A percentile compares a stretch with the other conserved stretches of the same genome.
Evolutionary conservation across 257 asterid species (phyloP).

Genomic region (Fraxinus pennsylvanica): DNA sequence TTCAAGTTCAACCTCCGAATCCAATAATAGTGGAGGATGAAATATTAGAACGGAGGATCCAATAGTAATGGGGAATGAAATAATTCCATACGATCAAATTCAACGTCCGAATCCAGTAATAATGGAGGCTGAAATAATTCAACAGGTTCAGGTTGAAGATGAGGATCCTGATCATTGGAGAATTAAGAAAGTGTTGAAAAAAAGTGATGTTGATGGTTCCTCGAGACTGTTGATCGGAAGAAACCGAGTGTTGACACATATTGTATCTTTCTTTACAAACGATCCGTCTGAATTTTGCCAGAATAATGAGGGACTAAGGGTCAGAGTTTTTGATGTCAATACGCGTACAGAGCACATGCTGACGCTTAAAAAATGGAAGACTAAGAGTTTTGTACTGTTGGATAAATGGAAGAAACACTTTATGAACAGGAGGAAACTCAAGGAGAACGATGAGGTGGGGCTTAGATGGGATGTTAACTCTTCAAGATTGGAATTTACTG

Average conservation of each 20-base stretch:
- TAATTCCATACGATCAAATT: background rate
- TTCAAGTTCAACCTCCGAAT: no score
- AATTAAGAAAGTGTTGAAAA: background rate
- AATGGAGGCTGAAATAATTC: background rate
- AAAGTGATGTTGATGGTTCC: background rate
- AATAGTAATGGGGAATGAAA: background rate
- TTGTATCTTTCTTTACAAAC: background rate
- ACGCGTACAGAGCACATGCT: background rate
- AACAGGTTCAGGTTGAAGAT: background rate
- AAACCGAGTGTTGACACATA: background rate
- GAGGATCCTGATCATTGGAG: background rate
- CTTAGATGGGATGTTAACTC: background rate
- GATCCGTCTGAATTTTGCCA: background rate
- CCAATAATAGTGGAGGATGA: background rate
- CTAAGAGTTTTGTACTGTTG: background rate
- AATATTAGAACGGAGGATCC: background rate
- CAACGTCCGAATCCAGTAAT: background rate
- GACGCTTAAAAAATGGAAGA: background rate
- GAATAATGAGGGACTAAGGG: background rate
- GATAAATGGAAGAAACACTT: background rate
- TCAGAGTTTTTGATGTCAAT: background rate
- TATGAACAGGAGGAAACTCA: slow-evolving; percentile 11
- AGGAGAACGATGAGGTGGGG: slow-evolving; percentile 5
- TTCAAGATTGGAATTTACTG: background rate
- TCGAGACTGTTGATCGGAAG: background rate